Evolutionary conservation across 495 filamentous ascomycete species (phyloP), one percentile per base, ranked within the genome.

Genomic region (Bacidia rubella): DNA sequence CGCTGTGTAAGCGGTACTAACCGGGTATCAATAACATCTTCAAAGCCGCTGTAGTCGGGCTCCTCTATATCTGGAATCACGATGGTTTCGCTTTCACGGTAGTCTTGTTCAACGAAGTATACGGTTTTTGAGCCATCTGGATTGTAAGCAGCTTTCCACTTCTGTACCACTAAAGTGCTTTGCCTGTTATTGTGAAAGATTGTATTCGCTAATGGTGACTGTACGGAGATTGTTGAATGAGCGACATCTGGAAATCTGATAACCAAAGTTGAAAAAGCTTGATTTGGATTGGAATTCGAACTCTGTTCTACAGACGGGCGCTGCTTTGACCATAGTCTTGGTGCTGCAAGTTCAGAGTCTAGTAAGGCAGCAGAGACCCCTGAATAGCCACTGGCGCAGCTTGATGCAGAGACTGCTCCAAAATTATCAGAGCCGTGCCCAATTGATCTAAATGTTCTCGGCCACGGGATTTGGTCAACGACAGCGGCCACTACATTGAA

Each of bases 151-250:
- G 2, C 40, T 9, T 53, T 68, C 83, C 83, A 89, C 29, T 60
- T 69, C 55, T 74, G 77, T 11, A 70, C 70, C 22, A 74, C 64
- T 11, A 89, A 67, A 2, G 82, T 85, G 17, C 78, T 76, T 27
- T 73, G 69, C 39, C 67, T 76, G 24, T 84, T 86, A 57, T 79
- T 90, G 43, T 76, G 66, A 59, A 90, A 92, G 11, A 89, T 59
- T 0, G 86, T 92, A 58, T 87, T 86, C 52, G 86, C 82, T 23
- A 89, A 71, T 7, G 84, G 86, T 19, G 87, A 29, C 44, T 60
- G 52, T 27, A 62, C 15, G 22, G 54, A 51, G 23, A 45, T 47
- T n/a, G 42, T 20, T 2, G 15, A 25, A 9, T 22, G 15, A 9
- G 26, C 42, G 23, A 39, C 40, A 32, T 47, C 35, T 21, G 51